Evolutionary conservation across 192 early-diverging fungal genomes (phyloP).

Genomic region (Mortierella claussenii): DNA sequence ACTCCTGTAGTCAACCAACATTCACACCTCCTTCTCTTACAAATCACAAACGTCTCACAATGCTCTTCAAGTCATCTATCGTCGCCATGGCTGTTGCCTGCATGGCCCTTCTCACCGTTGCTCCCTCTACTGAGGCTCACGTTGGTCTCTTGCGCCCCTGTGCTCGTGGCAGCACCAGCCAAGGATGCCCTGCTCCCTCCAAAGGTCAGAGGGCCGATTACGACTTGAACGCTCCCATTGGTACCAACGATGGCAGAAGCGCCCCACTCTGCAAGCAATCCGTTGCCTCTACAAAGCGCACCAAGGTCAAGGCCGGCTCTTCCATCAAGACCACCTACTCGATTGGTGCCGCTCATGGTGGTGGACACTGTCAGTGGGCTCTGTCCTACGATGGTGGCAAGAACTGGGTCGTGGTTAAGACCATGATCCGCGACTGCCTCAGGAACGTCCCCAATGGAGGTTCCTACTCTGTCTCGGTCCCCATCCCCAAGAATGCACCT

Average conservation of each 20-base stretch:
- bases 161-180: constrained; percentile 43
- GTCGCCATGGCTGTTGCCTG: constrained; percentile 13
- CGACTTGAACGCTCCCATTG: constrained; percentile 56
- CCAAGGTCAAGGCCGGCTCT: constrained; percentile 58
- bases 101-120: constrained; percentile 31
- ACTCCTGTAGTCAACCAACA: no score
- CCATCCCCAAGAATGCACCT: constrained; percentile 41
- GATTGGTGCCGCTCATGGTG: constrained; percentile 62
- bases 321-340: constrained; percentile 61
- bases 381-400: constrained; percentile 70
- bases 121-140: constrained; percentile 49
- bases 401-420: constrained; percentile 70
- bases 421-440: constrained; percentile 58
- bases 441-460: constrained; percentile 9
- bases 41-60: constrained; percentile 4
- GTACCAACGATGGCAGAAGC: constrained; percentile 11
- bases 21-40: neutral
- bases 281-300: constrained; percentile 41
- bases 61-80: constrained; percentile 40
- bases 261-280: constrained; percentile 57
- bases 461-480: constrained; percentile 33
- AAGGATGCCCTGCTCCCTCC: constrained; percentile 53
- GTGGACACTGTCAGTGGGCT: constrained; percentile 78
- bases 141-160: constrained; percentile 55
- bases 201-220: constrained; percentile 54